These are phyloP conservation scores for Elsinoe batatas DNA, from an alignment of 2,329 filamentous ascomycete genomes.

Conservation along the genomic window DNA sequence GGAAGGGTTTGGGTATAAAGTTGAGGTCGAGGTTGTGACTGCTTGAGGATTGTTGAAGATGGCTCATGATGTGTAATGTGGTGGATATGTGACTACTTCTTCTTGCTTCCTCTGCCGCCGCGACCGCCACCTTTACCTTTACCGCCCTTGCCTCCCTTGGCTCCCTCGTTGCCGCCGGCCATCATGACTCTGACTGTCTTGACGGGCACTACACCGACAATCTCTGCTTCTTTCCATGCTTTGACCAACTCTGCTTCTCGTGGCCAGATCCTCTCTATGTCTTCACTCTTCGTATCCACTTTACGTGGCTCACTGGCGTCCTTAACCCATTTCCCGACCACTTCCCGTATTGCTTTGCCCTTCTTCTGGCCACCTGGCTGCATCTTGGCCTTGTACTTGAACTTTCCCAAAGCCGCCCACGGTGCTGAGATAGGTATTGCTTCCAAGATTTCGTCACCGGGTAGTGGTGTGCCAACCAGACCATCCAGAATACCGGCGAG, in stretches of 20 bases:
- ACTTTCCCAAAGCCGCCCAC: constrained; percentile 53
- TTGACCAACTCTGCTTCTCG: constrained; percentile 77
- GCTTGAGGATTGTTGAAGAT: background rate
- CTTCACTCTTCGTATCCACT: constrained; percentile 37
- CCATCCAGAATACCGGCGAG: constrained; percentile 43
- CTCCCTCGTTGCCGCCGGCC: constrained; percentile 44
- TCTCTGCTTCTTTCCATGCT: constrained; percentile 69
- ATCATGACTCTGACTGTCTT: constrained; percentile 72
- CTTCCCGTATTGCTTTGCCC: constrained; percentile 85
- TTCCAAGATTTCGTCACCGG: constrained; percentile 71
- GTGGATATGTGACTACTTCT: constrained; percentile 14
- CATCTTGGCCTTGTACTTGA: constrained; percentile 92
- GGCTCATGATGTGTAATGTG: background rate
- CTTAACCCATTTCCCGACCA: constrained; percentile 69
- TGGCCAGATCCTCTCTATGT: constrained; percentile 69
- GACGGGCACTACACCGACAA: constrained; percentile 71
- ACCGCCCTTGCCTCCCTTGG: constrained; percentile 28
- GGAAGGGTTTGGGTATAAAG: constrained; percentile 33
- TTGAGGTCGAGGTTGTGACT: constrained; percentile 24
- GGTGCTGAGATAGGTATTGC: constrained; percentile 54
- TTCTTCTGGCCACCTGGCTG: constrained; percentile 87
- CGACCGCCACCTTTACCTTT: constrained; percentile 22
- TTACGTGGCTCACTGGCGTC: constrained; percentile 45
- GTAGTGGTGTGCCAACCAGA: constrained; percentile 66
- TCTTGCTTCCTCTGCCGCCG: constrained; percentile 24